Evolutionary conservation across 768 basidiomycete genomes (phyloP), one percentile per base, ranked within the genome.

Genomic region (Lanmaoa rubissima): DNA sequence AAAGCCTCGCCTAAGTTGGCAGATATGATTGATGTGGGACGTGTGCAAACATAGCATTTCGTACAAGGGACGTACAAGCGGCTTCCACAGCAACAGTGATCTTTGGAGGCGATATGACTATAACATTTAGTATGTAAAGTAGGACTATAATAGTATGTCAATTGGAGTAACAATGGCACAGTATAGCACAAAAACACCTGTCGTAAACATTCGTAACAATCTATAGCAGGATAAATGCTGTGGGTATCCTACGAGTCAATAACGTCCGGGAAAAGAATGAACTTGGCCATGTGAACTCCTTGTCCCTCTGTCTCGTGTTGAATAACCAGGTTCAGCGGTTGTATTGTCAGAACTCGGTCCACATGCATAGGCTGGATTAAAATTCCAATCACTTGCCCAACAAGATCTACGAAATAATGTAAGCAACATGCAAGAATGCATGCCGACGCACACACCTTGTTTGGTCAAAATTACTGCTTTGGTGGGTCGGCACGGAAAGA

Each of bases 311-410:
- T 51, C 48, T 48, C 55, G 62, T 19, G 48, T 41, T 36, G 45
- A 9, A 36, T 36, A 57, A 26, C 45, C 45, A 21, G 51, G 41
- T 52, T 52, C 58, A 47, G 51, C 21, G 42, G 38, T 9, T 16
- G 48, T 10, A 19, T 38, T 34, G 19, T 54, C 48, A 51, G 58
- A 48, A 39, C 48, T 48, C 34, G 48, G 53, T 40, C 53, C 54
- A 51, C 59, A 60, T 49, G 55, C 51, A 47, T 48, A 54, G n/a
- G 9, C 1, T 21, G 56, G 35, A 38, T 61, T 55, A 11, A 51
- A 48, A n/a, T 60, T 43, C 67, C 67, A 68, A 38, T 68, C 65
- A 21, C 52, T 53, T n/a, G 57, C 59, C 60, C 61, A 67, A 38
- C 57, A 45, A 36, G 44, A 36, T 43, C 62, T 62, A 19, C 10